These are phyloP conservation scores for Suillus subaureus DNA, from an alignment of 768 basidiomycete species.

Conservation along the genomic window DNA sequence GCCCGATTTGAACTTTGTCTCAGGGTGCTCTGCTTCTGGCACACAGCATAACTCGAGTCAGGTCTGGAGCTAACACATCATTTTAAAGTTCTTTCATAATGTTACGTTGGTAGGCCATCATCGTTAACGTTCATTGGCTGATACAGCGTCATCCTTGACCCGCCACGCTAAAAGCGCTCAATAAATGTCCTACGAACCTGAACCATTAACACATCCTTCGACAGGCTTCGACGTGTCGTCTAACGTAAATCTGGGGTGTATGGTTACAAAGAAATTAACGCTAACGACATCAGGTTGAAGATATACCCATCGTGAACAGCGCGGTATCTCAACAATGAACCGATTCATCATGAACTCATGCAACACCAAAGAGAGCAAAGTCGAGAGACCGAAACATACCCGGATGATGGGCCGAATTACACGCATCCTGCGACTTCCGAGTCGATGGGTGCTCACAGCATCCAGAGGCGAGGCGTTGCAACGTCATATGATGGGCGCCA, in stretches of 20 bases:
- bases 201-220: constrained; percentile 1
- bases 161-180: neutral
- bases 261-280: neutral
- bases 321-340: neutral
- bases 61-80: neutral
- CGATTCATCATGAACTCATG: neutral
- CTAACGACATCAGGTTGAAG: neutral
- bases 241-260: constrained; percentile 7
- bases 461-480: neutral
- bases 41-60: neutral
- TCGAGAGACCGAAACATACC: neutral
- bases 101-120: neutral
- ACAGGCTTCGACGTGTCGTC: neutral
- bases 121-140: neutral
- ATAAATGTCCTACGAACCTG: neutral
- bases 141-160: constrained; percentile 6
- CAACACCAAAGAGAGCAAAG: neutral
- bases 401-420: constrained; percentile 1
- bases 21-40: neutral
- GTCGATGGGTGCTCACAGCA: neutral
- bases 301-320: neutral
- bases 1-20: neutral
- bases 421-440: neutral
- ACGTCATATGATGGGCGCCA: neutral
- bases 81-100: neutral